These are phyloP conservation scores for Westerdykella aurantiaca DNA, from an alignment of 2,329 filamentous ascomycete species.

Conservation along the genomic window DNA sequence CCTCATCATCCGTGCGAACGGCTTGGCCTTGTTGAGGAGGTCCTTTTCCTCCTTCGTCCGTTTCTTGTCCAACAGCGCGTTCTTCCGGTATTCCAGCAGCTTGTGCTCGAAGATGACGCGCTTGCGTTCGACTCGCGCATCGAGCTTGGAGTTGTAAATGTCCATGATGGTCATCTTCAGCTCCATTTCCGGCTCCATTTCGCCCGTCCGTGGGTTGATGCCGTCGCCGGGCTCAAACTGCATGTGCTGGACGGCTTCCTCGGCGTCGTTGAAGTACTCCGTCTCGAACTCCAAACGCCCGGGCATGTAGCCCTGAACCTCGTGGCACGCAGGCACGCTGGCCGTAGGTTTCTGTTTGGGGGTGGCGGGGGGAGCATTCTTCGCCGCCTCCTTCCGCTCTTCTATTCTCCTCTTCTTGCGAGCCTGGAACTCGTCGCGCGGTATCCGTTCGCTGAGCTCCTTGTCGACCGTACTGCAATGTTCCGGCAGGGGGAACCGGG, in stretches of 20 bases:
- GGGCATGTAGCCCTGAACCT: constrained; percentile 98
- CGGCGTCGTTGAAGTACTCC: constrained; percentile 94
- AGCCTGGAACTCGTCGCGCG: constrained; percentile 87
- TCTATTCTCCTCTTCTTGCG: constrained; percentile 92
- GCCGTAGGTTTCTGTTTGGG: constrained; percentile 95
- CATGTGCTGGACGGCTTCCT: constrained; percentile 97
- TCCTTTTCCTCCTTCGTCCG: constrained; percentile 93
- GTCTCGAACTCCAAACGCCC: constrained; percentile 96
- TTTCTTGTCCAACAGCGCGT: constrained; percentile 85
- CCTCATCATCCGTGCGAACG: constrained; percentile 96
- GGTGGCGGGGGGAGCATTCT: constrained; percentile 73
- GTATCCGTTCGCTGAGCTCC: constrained; percentile 69
- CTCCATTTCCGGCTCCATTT: constrained; percentile 92
- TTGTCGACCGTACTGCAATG: constrained; percentile 78
- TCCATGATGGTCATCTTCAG: constrained; percentile 97
- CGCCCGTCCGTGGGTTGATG: constrained; percentile 73
- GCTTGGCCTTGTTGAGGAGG: constrained; percentile 85
- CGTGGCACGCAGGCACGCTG: constrained; percentile 91
- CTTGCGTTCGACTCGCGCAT: constrained; percentile 86
- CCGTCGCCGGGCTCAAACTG: constrained; percentile 96
- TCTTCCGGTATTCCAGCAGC: constrained; percentile 88
- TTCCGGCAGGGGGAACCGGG: constrained; percentile 78
- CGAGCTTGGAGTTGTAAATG: constrained; percentile 90
- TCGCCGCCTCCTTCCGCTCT: constrained; percentile 78
- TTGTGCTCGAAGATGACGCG: constrained; percentile 96